Base-by-base conservation (phyloP, 192 early-diverging fungal genomes). In the Coemansia sp. region DNA sequence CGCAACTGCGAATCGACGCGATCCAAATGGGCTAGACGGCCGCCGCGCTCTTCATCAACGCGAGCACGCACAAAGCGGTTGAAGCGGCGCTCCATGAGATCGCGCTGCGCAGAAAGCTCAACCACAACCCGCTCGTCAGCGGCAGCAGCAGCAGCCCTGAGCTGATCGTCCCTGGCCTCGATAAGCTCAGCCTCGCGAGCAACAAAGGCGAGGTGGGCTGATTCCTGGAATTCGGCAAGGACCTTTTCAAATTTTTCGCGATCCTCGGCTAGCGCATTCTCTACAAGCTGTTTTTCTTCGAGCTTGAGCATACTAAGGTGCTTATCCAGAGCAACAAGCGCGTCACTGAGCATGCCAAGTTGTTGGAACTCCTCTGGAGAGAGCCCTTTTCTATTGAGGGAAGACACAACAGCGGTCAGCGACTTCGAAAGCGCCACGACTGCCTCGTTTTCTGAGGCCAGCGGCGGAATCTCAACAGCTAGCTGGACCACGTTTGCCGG, bases 31-130 rank as follows among this genome's bases (percentile, higher is more conserved):
- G 92, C 93, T 63, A 98, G 80, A 18, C 96, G 91, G 16, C 93
- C 94, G 21, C 88, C 88, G 62, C 96, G 90, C 84, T 98, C 96
- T 52, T 91, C 84, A 63, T 98, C 96, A 33, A 98, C 91, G 35
- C 89, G 81, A 21, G 81, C 77, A 59, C 89, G 91, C 72, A 95
- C 88, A 71, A 94, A 87, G 36, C 88, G 83, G 58, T 89, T 81
- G 87, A 92, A 98, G 58, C 85, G 85, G 51, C 90, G 86, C 78
- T 95, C 89, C 71, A 94, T 80, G 44, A 90, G 84, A 57, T 86
- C 82, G 41, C 86, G 86, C 73, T 96, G 92, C 30, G 77, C 71
- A 41, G 80, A 49, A 51, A 95, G 85, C 67, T 89, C 88, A 24
- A 72, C 62, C n/a, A 83, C 77, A 51, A 93, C 84, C 41, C 86